These are phyloP conservation scores for Thalassiosira pacifica DNA, from an alignment of 352 stramenopile species.

Conservation along the genomic window DNA sequence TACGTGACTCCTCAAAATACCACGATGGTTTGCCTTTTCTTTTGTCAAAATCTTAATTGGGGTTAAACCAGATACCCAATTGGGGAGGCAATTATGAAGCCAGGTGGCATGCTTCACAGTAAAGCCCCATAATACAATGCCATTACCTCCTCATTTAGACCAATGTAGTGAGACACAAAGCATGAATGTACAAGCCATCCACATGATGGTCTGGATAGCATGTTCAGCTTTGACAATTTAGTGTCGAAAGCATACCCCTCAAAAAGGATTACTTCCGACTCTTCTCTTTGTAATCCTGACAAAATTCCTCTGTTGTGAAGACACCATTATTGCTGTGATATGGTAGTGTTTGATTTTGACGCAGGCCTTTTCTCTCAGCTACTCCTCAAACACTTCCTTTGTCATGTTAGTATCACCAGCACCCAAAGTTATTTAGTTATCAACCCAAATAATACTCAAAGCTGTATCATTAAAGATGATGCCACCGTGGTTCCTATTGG, in stretches of 20 bases:
- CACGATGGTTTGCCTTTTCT: not conserved
- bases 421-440: too few relatives aligned
- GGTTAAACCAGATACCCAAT: not conserved
- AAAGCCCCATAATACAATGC: conserved; percentile 29
- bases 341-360: too few relatives aligned
- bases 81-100: conserved; percentile 8
- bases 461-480: too few relatives aligned
- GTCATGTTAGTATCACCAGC: too few relatives aligned
- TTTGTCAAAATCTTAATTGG: not conserved
- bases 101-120: conserved; percentile 31
- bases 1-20: not conserved
- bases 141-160: conserved; percentile 7
- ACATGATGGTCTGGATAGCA: conserved; percentile 42
- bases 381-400: too few relatives aligned
- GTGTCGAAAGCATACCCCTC: too few relatives aligned
- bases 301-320: not conserved
- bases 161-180: conserved; percentile 25
- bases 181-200: conserved; percentile 23
- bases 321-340: not conserved
- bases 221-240: conserved; percentile 59
- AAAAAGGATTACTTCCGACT: too few relatives aligned
- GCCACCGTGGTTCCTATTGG: too few relatives aligned
- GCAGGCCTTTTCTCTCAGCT: too few relatives aligned
- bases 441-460: too few relatives aligned
- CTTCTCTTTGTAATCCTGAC: too few relatives aligned